Conservation (phyloP, 1,284 basidiomycete species). For the Puccinia polysora region DNA sequence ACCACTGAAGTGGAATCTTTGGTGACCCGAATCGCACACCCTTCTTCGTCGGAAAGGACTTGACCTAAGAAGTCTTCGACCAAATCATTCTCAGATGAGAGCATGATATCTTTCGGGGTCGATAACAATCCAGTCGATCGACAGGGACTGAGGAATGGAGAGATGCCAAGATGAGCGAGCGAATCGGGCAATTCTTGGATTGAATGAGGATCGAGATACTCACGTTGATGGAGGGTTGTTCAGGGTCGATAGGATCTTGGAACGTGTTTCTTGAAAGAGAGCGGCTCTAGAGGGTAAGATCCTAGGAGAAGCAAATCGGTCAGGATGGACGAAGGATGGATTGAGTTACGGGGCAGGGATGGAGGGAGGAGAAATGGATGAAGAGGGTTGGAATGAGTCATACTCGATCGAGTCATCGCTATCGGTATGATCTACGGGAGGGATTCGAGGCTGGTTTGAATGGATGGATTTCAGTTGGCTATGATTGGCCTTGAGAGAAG, state of each 20-base stretch:
- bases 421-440: slow-evolving; percentile 6
- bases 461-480: slow-evolving; percentile 5
- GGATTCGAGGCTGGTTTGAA: not conserved
- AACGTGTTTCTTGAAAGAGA: slow-evolving; percentile 23
- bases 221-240: not conserved
- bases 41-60: no score
- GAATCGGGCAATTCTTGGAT: not conserved
- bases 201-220: not conserved
- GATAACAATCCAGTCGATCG: no score
- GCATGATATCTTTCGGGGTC: no score
- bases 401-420: slow-evolving; percentile 44
- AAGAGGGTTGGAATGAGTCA: not conserved
- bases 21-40: no score
- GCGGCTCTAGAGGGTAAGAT: slow-evolving; percentile 12
- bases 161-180: no score
- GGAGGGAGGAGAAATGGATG: not conserved
- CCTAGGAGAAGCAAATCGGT: not conserved
- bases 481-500: slow-evolving; percentile 16
- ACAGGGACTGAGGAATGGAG: no score
- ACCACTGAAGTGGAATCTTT: no score
- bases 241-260: slow-evolving; percentile 1
- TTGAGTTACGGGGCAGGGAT: not conserved
- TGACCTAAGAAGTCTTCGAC: no score
- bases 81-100: no score
- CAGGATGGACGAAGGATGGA: not conserved